A percentile compares a stretch with the other conserved stretches of the same genome.
These are phyloP conservation scores for Niebla homalea DNA, from an alignment of 495 filamentous ascomycete genomes.

Conservation along the genomic window DNA sequence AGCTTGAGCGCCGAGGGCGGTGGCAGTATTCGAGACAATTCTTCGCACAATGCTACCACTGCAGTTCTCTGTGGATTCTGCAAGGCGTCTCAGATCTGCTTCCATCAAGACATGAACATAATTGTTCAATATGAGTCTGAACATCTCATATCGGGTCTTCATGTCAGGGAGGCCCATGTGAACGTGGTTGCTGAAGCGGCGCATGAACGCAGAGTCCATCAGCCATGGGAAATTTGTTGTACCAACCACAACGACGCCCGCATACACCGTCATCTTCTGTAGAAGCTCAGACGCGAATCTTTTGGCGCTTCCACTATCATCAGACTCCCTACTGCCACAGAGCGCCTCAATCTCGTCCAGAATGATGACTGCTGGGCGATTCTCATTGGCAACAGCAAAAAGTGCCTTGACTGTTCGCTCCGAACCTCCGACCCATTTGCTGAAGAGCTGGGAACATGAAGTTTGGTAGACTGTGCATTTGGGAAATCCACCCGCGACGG, in stretches of 20 bases:
- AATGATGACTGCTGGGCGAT: neutral
- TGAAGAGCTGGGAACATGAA: neutral
- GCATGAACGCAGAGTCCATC: conserved; percentile 1
- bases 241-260: neutral
- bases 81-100: too few relatives aligned
- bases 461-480: neutral
- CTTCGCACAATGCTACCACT: too few relatives aligned
- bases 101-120: too few relatives aligned
- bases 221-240: conserved; percentile 3
- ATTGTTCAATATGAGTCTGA: neutral
- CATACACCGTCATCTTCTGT: neutral
- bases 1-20: too few relatives aligned
- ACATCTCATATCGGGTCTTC: neutral
- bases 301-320: neutral
- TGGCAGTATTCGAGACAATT: too few relatives aligned
- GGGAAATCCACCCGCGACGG: neutral
- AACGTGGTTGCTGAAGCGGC: neutral
- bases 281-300: neutral
- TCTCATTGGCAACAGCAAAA: conserved; percentile 2
- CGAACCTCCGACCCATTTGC: neutral
- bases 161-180: neutral
- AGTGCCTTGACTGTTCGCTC: conserved; percentile 1
- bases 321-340: neutral
- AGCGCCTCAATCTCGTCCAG: conserved; percentile 6
- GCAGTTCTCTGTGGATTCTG: too few relatives aligned